Evolutionary conservation across 2,329 filamentous ascomycete genomes (phyloP).

Genomic region (Verticillium klebahnii): DNA sequence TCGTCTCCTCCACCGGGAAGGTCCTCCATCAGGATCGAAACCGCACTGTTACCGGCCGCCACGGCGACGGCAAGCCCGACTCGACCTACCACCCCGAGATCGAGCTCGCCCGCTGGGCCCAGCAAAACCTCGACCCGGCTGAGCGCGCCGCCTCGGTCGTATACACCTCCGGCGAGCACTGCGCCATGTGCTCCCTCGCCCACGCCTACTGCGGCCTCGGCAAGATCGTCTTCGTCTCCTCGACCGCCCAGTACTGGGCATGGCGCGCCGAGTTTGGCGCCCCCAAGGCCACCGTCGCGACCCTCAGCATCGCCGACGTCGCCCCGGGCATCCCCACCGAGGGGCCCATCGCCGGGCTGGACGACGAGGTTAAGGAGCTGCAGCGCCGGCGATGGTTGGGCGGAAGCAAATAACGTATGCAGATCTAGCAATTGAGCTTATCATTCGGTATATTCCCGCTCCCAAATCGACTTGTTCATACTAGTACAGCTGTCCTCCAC

Average conservation of each 20-base stretch:
- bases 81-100: conserved; percentile 30
- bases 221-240: conserved; percentile 27
- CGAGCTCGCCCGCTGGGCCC: conserved; percentile 29
- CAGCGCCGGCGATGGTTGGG: conserved; percentile 11
- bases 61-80: conserved; percentile 20
- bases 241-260: conserved; percentile 19
- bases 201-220: conserved; percentile 29
- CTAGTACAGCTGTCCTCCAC: not conserved
- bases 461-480: not conserved
- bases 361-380: conserved; percentile 22
- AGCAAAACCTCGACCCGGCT: conserved; percentile 26
- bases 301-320: conserved; percentile 22
- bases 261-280: conserved; percentile 24
- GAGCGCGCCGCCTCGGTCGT: conserved; percentile 32
- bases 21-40: conserved; percentile 28
- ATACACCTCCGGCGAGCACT: conserved; percentile 33
- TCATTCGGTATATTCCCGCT: not conserved
- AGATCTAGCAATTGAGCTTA: not conserved
- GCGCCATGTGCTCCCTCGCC: conserved; percentile 30
- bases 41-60: conserved; percentile 23
- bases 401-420: not conserved
- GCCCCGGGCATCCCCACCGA: conserved; percentile 20
- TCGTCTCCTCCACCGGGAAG: conserved; percentile 20
- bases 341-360: conserved; percentile 23
- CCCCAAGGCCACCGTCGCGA: conserved; percentile 12